phyloP scores from a whole-genome alignment of 139 green algal species.

The Pleodorina starrii region DNA sequence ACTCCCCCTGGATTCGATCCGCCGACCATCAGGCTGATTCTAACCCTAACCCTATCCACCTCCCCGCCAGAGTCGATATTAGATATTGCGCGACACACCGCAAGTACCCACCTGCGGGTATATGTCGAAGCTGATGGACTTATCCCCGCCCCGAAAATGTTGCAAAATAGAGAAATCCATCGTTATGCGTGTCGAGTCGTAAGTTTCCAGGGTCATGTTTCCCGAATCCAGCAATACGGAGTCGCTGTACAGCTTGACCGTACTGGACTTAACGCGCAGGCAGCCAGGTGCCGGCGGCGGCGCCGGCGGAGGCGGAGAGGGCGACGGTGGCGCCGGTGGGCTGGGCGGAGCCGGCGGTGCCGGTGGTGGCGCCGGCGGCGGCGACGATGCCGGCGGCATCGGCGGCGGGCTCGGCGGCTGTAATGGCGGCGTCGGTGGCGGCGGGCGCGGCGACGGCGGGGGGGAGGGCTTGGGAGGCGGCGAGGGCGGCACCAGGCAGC shows the following conservation, averaged over 20 bases:
- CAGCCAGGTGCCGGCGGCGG: background rate
- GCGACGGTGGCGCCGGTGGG: background rate
- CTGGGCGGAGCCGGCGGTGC: background rate
- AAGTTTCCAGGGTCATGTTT: background rate
- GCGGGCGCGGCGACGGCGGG: background rate
- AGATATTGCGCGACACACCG: no score
- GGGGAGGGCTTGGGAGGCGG: background rate
- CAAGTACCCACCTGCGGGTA: background rate
- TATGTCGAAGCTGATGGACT: conserved; percentile 3
- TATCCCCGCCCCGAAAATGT: background rate
- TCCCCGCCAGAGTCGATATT: no score
- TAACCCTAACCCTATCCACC: no score
- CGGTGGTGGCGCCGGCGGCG: background rate
- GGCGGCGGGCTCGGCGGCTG: background rate
- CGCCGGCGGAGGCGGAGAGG: no score
- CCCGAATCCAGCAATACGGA: background rate
- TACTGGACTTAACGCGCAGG: conserved; percentile 8
- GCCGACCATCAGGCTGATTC: no score
- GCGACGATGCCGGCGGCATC: background rate
- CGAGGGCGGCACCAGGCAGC: background rate
- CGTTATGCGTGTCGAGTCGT: background rate
- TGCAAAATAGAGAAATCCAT: background rate
- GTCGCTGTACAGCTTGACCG: conserved; percentile 4
- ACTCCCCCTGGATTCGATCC: no score
- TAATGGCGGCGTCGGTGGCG: background rate